Conservation (phyloP, 257 asterid species). For the Nyctanthes arbortristis region DNA sequence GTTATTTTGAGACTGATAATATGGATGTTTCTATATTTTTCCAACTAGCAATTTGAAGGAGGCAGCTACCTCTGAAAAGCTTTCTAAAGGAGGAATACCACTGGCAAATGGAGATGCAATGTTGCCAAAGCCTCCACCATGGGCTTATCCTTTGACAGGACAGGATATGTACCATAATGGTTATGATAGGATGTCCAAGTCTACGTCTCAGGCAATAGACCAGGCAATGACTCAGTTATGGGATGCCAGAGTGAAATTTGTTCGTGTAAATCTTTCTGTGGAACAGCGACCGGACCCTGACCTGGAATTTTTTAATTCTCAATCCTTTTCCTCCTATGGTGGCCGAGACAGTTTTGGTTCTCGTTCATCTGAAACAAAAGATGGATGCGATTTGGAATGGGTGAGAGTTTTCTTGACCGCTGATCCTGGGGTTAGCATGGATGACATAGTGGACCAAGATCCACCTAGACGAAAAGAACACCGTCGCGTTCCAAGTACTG, state of each 20-base stretch:
- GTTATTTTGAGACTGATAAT: conserved; percentile 23
- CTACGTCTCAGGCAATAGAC: conserved; percentile 97
- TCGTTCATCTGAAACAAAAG: conserved; percentile 43
- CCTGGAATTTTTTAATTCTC: conserved; percentile 23
- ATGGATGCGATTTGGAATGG: conserved; percentile 48
- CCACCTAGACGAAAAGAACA: conserved; percentile 90
- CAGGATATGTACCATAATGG: conserved; percentile 77
- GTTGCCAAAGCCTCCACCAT: conserved; percentile 96
- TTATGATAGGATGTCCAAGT: conserved; percentile 84
- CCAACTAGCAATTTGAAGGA: conserved; percentile 69
- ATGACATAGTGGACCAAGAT: conserved; percentile 90
- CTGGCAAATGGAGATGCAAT: conserved; percentile 96
- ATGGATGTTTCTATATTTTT: conserved; percentile 25
- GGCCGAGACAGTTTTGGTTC: conserved; percentile 34
- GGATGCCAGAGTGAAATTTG: conserved; percentile 74
- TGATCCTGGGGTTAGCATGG: conserved; percentile 96
- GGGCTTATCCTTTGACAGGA: conserved; percentile 96
- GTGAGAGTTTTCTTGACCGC: conserved; percentile 55
- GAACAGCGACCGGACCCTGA: conserved; percentile 43
- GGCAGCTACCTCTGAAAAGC: conserved; percentile 65
- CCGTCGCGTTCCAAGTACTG: conserved; percentile 98
- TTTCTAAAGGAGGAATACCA: conserved; percentile 97
- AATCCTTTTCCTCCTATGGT: conserved; percentile 30
- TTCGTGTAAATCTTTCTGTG: conserved; percentile 57
- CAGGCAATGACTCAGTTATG: conserved; percentile 95